These are phyloP conservation scores for Xylariaceae sp. DNA, from an alignment of 2,329 filamentous ascomycete species.

Conservation along the genomic window DNA sequence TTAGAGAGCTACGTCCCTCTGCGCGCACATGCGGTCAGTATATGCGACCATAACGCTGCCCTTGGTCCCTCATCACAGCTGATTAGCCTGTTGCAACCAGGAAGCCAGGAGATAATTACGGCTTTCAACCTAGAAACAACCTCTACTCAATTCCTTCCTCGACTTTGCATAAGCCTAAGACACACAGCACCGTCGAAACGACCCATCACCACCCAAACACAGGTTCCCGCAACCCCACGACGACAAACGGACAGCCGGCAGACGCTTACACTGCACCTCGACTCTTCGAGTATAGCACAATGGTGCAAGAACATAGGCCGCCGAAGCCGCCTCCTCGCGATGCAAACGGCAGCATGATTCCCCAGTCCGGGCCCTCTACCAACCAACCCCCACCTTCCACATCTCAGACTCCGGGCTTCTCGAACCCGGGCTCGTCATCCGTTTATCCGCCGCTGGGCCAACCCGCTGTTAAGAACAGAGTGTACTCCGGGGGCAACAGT, in stretches of 20 bases:
- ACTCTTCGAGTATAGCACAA: conserved; percentile 19
- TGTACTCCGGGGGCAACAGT: conserved; percentile 17
- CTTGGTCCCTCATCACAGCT: background rate
- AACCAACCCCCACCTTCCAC: conserved; percentile 1
- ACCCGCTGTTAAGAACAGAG: conserved; percentile 28
- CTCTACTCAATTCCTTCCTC: conserved; percentile 23
- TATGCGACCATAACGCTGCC: background rate
- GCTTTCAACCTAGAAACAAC: conserved; percentile 31
- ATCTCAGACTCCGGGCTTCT: conserved; percentile 12
- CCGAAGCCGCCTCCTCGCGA: conserved; percentile 40
- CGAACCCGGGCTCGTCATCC: conserved; percentile 10
- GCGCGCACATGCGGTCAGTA: conserved; percentile 10
- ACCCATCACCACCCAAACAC: background rate
- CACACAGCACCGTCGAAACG: background rate
- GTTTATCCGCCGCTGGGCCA: conserved; percentile 8
- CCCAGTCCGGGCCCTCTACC: conserved; percentile 5
- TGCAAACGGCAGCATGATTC: conserved; percentile 8
- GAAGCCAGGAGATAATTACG: conserved; percentile 31
- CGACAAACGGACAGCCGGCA: background rate
- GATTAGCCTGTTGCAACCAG: conserved; percentile 13
- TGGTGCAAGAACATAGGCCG: conserved; percentile 47
- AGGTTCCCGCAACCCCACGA: background rate
- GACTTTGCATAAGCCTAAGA: conserved; percentile 14
- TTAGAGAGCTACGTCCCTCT: too few species aligned
- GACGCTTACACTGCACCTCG: conserved; percentile 1